Evolutionary conservation across 2,329 filamentous ascomycete genomes (phyloP), one percentile per base, ranked within the genome.

Genomic region (Cladosporium sp.): DNA sequence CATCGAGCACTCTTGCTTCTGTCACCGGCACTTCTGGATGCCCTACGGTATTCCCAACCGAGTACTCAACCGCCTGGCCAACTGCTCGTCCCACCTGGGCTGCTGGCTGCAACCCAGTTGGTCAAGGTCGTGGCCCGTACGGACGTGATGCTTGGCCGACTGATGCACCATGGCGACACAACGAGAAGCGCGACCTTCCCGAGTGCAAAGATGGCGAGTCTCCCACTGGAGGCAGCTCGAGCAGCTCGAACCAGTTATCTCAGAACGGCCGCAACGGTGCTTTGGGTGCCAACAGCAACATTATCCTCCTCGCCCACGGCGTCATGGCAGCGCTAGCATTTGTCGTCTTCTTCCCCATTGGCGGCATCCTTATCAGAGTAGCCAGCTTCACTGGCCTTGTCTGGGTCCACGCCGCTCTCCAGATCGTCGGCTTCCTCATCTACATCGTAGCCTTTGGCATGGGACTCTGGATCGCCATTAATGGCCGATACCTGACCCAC

Each of bases 361-460:
- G 77, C 22, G 73, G 71, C 8, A 77, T 78, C 57, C 66, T 70
- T 5, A 73, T 78, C 56, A 71, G 77, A 9, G 64, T 77, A 0
- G 69, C 73, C 4, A 75, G 71, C 12, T 76, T 78, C 62, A 68
- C 71, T 2, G 74, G 76, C 8, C 60, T 77, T 3, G 58, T 77
- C 15, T 77, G 75, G 75, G 64, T 78, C 20, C 77, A 79, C 56
- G 76, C 70, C 22, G 71, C 64, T 0, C 68, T 80, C 40, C 82
- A 85, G 62, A 54, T 77, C 2, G 67, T 82, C 45, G 75, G 76
- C 2, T 76, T 82, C 56, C 51, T 76, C 9, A 60, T 82, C 34
- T 77, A 74, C 56, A 74, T 80, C 53, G 75, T 73, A 0, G 81
- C 76, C 0, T 74, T 81, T 45, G 80, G 77, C 2, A 64, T 83